Evolutionary conservation across 495 filamentous ascomycete species (phyloP).

Genomic region (Aspergillus campestris): DNA sequence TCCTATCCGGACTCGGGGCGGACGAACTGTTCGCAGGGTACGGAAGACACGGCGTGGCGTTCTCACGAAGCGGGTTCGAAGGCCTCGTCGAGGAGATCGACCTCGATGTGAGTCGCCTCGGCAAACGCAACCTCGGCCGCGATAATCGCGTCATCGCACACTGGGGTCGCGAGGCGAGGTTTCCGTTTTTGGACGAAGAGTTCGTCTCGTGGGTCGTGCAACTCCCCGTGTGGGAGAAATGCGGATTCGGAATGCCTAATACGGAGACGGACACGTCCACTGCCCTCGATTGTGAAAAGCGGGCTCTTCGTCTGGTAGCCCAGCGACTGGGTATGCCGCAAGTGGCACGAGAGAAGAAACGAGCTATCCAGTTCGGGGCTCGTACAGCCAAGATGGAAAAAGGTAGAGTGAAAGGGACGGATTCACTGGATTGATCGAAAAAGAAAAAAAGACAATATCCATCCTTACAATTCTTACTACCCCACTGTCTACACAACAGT

Average conservation of each 20-base stretch:
- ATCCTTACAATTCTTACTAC: slow-evolving; percentile 1
- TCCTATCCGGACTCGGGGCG: slow-evolving; percentile 88
- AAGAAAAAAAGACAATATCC: neutral
- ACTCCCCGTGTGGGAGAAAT: slow-evolving; percentile 72
- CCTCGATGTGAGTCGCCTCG: slow-evolving; percentile 77
- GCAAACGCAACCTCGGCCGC: slow-evolving; percentile 85
- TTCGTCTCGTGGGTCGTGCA: slow-evolving; percentile 73
- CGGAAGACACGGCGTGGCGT: slow-evolving; percentile 72
- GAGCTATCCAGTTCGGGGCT: slow-evolving; percentile 84
- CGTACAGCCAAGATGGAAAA: slow-evolving; percentile 79
- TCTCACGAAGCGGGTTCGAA: slow-evolving; percentile 51
- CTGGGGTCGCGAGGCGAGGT: slow-evolving; percentile 87
- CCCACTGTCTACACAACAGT: neutral
- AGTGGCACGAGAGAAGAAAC: slow-evolving; percentile 80
- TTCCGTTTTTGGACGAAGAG: slow-evolving; percentile 83
- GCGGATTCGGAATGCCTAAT: slow-evolving; percentile 53
- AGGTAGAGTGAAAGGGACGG: slow-evolving; percentile 65
- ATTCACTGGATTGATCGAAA: slow-evolving; percentile 36
- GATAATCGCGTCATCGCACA: slow-evolving; percentile 87
- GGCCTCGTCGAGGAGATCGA: slow-evolving; percentile 78
- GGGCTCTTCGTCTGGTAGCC: slow-evolving; percentile 70
- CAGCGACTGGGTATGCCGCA: slow-evolving; percentile 58
- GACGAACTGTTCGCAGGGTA: slow-evolving; percentile 97
- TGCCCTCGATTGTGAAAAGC: slow-evolving; percentile 67
- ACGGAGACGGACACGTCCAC: slow-evolving; percentile 1